Conservation (phyloP, 2,329 filamentous ascomycete genomes). For the Dryadomyces quercivorus region DNA sequence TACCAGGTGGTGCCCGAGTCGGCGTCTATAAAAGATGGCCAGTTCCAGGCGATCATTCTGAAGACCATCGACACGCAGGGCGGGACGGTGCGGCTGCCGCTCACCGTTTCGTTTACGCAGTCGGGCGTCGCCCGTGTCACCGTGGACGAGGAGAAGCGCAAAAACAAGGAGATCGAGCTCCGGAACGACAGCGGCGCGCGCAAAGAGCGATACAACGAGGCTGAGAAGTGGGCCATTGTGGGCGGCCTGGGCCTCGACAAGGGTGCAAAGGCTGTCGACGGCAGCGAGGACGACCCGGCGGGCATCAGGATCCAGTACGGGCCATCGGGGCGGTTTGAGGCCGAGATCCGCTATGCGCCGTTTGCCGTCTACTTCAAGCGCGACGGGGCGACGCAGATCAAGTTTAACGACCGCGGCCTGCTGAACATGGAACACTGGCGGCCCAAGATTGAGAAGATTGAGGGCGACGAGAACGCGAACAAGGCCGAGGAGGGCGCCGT, state of each 20-base stretch:
- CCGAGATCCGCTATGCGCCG: conserved; percentile 69
- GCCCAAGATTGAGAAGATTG: conserved; percentile 59
- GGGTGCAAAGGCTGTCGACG: conserved; percentile 59
- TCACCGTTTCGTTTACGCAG: conserved; percentile 79
- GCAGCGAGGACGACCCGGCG: conserved; percentile 45
- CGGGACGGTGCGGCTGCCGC: conserved; percentile 64
- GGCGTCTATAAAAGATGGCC: conserved; percentile 64
- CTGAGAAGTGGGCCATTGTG: conserved; percentile 73
- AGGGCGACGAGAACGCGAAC: conserved; percentile 30
- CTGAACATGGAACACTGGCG: conserved; percentile 96
- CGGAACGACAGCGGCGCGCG: conserved; percentile 71
- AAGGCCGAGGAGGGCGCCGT: conserved; percentile 15
- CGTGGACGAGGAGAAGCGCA: conserved; percentile 81
- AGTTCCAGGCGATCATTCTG: conserved; percentile 67
- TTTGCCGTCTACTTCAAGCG: conserved; percentile 80
- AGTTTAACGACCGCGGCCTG: conserved; percentile 79
- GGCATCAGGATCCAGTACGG: conserved; percentile 73
- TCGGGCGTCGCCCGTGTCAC: conserved; percentile 80
- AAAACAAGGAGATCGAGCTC: conserved; percentile 79
- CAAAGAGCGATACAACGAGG: conserved; percentile 93
- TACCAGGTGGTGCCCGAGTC: conserved; percentile 66
- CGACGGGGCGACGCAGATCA: conserved; percentile 70
- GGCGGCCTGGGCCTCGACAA: conserved; percentile 66
- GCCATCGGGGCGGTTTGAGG: conserved; percentile 62
- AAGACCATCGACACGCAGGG: conserved; percentile 59